Base-by-base conservation (phyloP, 1,284 basidiomycete genomes). In the Austroboletus novae-zelandiae region DNA sequence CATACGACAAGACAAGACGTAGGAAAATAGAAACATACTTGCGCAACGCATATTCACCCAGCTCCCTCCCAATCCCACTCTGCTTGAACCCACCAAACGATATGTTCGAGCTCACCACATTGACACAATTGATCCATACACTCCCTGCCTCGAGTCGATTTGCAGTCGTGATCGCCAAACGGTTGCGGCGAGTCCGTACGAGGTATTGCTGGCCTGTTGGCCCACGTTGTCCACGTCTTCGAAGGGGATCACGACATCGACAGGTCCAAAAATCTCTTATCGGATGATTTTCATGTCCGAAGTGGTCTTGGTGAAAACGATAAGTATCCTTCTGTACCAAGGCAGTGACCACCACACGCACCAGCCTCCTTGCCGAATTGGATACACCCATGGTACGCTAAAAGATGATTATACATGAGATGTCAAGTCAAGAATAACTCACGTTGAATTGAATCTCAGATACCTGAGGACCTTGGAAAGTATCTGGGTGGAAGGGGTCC, bases 231-330 rank as follows among this genome's bases (percentile, higher is more conserved):
- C 73, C 57, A 86, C 84, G 48, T 83, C 76, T 56, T 80, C 72
- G 69, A 91, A 91, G 68, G 86, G 86, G 71, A 86, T 79, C 13
- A 91, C 71, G 30, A 86, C 86, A 50, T 80, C 81, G 44, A 91
- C 86, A 40, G 93, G 93, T 6, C 91, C 93, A 63, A 94, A 94
- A 65, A 95, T 94, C 73, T 97, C 94, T 72, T 97, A 94, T 62
- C 79, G 72, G 54, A 91, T 86, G 64, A 98, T 96, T 73, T 81
- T 86, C 89, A 94, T 93, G 55, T 87, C 78, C 32, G 84, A 77
- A 44, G 75, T 80, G 36, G 83, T 81, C 64, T 94, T 77, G 36
- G 86, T 86, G 78, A 96, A 95, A 70, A 96, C 83, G 32, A 92
- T 96, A 82, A 91, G 77, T 79, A 90, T 2, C 88, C 88, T 63